Evolutionary conservation across 2,329 filamentous ascomycete genomes (phyloP).

Genomic region (Aspergillus sp.): DNA sequence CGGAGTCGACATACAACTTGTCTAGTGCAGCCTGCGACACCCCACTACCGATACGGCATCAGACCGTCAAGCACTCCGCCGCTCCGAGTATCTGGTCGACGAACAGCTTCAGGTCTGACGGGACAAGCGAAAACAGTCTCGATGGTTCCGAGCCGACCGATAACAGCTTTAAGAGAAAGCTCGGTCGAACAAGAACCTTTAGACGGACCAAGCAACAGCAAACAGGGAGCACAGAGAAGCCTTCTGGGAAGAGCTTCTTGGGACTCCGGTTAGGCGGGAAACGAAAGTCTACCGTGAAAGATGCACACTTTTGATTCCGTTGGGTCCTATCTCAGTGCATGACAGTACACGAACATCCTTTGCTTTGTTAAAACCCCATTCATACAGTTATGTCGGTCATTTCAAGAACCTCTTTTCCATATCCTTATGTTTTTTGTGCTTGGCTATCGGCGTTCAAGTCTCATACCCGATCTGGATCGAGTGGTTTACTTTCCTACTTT

Average conservation of each 20-base stretch:
- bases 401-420: background rate
- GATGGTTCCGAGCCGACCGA: conserved; percentile 8
- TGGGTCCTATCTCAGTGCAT: background rate
- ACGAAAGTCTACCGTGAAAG: conserved; percentile 14
- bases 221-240: conserved; percentile 5
- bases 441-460: background rate
- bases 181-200: conserved; percentile 13
- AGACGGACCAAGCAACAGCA: conserved; percentile 9
- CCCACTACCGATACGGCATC: conserved; percentile 19
- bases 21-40: conserved; percentile 6
- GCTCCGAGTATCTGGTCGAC: conserved; percentile 20
- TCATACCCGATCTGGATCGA: background rate
- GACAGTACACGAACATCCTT: background rate
- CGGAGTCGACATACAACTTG: conserved; percentile 17
- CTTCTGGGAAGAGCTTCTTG: conserved; percentile 16
- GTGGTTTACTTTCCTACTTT: background rate
- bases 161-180: background rate
- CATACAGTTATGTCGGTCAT: background rate
- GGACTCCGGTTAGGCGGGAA: conserved; percentile 15
- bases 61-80: conserved; percentile 21
- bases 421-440: background rate
- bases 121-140: conserved; percentile 11
- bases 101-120: conserved; percentile 25
- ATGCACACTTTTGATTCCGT: background rate
- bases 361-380: background rate